Evolutionary conservation across 2,329 filamentous ascomycete species (phyloP), one percentile per base, ranked within the genome.

Genomic region (Ophiostoma sp.): DNA sequence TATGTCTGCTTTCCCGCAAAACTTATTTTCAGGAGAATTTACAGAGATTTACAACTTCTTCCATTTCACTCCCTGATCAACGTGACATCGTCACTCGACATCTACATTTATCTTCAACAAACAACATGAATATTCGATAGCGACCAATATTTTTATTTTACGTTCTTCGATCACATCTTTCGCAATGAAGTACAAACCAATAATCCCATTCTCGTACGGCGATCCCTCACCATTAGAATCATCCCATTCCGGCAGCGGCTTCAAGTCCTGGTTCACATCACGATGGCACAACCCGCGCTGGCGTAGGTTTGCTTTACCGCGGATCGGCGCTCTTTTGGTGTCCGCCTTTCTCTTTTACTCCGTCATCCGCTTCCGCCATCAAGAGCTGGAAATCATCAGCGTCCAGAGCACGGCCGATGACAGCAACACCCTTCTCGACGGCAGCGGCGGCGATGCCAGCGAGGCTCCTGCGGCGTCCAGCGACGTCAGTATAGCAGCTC

Each of bases 251-350:
- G 19, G 42, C 42, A 48, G 15, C 42, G 22, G 36, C n/a, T 9
- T 42, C 9, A 17, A 42, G 36, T 45, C 15, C 11, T 42, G 61
- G 61, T 15, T 66, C 39, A 28, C 22, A 19, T 45, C 61, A 45
- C 61, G 61, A 45, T 66, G 61, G 61, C 61, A 45, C 36, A 66
- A 45, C 12, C 61, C 61, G 9, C 61, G 61, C 2, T 66, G 61
- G 61, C 61, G 61, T 17, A 25, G 61, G 36, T 39, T 39, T 8
- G 12, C 42, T 15, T 12, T 66, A n/a, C 22, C 12, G 12, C 36
- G 61, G 8, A 66, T 66, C 11, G n/a, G 36, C 9, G n/a, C 36
- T 8, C 22, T 8, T 19, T 66, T 12, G 33, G 36, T 22, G n/a
- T 39, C 9, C 9, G 36, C n/a, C 15, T 39, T 28, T 19, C 61